A percentile compares a stretch with the other conserved stretches of the same genome.
phyloP scores from a whole-genome alignment of 2,329 filamentous ascomycete genomes.

The Coniochaeta sp. region DNA sequence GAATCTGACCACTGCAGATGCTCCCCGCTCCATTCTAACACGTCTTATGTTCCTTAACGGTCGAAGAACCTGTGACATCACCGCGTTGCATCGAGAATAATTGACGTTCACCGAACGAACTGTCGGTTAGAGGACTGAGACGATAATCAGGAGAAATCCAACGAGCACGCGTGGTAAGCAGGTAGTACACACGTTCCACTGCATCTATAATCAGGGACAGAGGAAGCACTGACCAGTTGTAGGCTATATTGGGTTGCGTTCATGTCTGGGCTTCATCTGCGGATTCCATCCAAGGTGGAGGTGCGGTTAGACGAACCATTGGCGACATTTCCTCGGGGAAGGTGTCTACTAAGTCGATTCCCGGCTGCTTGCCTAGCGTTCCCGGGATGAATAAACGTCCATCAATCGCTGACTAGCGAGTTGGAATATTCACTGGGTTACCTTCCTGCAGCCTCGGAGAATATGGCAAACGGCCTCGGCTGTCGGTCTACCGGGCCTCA shows the following conservation, averaged over 20 bases:
- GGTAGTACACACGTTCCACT: neutral
- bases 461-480: neutral
- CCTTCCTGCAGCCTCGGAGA: no score
- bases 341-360: neutral
- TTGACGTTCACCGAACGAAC: neutral
- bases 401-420: no score
- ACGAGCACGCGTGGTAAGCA: neutral
- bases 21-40: no score
- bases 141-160: neutral
- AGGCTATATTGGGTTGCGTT: neutral
- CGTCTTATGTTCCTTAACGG: no score
- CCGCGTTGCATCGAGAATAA: neutral
- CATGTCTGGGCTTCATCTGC: neutral
- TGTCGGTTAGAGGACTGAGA: neutral
- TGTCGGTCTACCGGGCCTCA: neutral
- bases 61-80: neutral
- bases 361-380: neutral
- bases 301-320: neutral
- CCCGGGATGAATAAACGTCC: neutral
- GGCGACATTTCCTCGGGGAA: neutral
- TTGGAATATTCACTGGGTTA: no score
- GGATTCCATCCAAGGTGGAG: neutral
- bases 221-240: neutral
- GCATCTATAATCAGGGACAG: neutral
- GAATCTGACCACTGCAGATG: no score